A percentile compares a stretch with the other conserved stretches of the same genome.
Conservation (phyloP, 306 rosid species). For the Begonia peltatifolia region DNA sequence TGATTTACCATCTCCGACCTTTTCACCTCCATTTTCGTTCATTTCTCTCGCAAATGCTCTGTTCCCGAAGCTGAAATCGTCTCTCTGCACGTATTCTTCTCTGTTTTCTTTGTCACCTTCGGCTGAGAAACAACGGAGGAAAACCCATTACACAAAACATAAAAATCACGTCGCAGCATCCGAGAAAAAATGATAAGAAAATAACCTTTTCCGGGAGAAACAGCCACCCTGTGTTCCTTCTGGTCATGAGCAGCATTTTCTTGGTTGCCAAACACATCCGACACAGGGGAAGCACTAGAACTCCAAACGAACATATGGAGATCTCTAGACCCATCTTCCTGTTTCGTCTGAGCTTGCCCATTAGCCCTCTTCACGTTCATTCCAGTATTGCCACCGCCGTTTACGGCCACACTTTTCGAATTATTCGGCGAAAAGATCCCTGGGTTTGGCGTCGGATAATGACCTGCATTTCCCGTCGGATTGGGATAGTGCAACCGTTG, state of each 20-base stretch:
- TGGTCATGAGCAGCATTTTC: constrained; percentile 53
- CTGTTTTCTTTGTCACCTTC: constrained; percentile 56
- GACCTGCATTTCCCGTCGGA: constrained; percentile 11
- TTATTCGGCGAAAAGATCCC: constrained; percentile 72
- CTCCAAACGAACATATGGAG: constrained; percentile 96
- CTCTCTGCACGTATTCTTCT: constrained; percentile 56
- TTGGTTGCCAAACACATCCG: constrained; percentile 71
- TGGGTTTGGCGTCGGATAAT: constrained; percentile 80
- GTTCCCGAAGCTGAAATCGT: constrained; percentile 80
- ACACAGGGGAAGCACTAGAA: constrained; percentile 72
- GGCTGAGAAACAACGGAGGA: constrained; percentile 17
- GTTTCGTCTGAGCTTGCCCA: constrained; percentile 35
- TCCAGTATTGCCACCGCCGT: neutral
- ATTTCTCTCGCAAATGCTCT: constrained; percentile 18
- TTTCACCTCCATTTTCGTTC: constrained; percentile 26
- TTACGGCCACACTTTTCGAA: constrained; percentile 19
- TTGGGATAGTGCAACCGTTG: constrained; percentile 34
- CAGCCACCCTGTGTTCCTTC: constrained; percentile 51
- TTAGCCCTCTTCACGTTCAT: constrained; percentile 27
- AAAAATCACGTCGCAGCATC: neutral
- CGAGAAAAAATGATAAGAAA: neutral
- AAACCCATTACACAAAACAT: neutral
- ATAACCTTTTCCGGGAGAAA: constrained; percentile 73
- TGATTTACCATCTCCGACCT: constrained; percentile 19
- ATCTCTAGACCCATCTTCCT: constrained; percentile 46